Base-by-base conservation (phyloP, 768 basidiomycete species). In the Lenzites betulinus region DNA sequence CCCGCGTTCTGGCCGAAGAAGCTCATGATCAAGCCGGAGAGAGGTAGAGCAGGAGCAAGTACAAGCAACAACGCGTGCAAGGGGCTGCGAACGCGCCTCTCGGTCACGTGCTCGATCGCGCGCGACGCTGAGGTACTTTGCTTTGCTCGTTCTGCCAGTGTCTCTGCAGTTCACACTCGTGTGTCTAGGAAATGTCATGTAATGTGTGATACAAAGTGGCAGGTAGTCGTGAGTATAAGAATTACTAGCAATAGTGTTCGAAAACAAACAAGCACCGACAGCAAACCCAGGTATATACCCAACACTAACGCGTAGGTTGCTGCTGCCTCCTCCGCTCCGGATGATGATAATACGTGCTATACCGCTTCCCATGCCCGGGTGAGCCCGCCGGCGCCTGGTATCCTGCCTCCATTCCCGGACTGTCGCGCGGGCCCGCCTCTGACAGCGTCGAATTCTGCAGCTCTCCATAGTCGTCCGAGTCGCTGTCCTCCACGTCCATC, bases 331-430 rank as follows among this genome's bases (percentile, higher is more conserved):
- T 77, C 62, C 84, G 76, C 68, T 94, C 93, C 0, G 93, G 93
- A 71, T 93, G 93, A 71, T 93, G 93, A 65, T 88, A 93, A 67
- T 93, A 93, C 26, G 90, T 93, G 35, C 84, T 82, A 71, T 91
- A 88, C 28, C 89, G 77, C 63, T 83, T 86, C 18, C 79, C 75
- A n/a, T 79, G 76, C 7, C 76, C 74, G 46, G 50, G 71, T 46
- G 71, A 64, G 7, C 73, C 64, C 26, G 70, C 36, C n/a, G 48
- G 64, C 54, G 65, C 41, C 48, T 53, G 67, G 56, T 51, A 58
- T 68, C 62, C 62, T 67, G 64, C 58, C 51, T 67, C 59, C 12
- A 63, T 66, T 15, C 63, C 68, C 46, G 61, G 68, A 2, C 56
- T 60, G 26, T 51, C 7, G 42, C 33, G 57, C 23, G 70, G 50